phyloP scores from a whole-genome alignment of 768 basidiomycete species.

The Kondoa malvinella region DNA sequence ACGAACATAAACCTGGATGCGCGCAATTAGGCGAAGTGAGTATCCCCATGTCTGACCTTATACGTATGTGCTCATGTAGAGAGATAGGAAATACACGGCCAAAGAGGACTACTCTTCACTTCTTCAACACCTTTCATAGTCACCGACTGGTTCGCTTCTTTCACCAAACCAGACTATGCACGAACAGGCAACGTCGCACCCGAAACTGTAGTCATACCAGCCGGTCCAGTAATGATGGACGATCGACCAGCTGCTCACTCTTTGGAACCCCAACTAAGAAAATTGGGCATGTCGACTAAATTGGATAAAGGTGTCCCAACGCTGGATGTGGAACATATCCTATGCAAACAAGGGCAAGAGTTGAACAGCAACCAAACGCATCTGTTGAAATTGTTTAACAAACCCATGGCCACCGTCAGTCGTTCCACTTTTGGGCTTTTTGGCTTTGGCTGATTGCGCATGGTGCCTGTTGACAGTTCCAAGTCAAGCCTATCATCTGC shows the following conservation, averaged over 20 bases:
- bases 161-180: constrained; percentile 76
- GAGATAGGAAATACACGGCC: constrained; percentile 90
- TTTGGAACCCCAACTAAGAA: constrained; percentile 89
- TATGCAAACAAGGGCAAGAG: constrained; percentile 66
- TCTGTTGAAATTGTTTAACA: constrained; percentile 73
- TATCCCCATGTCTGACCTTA: too few relatives aligned
- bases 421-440: constrained; percentile 25
- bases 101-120: constrained; percentile 84
- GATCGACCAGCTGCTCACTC: constrained; percentile 81
- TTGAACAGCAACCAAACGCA: constrained; percentile 78
- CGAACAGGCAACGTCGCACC: constrained; percentile 66
- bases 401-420: constrained; percentile 71
- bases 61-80: too few relatives aligned
- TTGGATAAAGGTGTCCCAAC: constrained; percentile 79
- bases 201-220: constrained; percentile 56
- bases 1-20: constrained; percentile 64
- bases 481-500: constrained; percentile 9
- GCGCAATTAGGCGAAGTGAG: constrained; percentile 60
- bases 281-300: constrained; percentile 67
- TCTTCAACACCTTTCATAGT: constrained; percentile 78
- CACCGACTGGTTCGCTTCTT: constrained; percentile 81
- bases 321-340: constrained; percentile 45
- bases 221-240: constrained; percentile 59
- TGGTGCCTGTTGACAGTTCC: constrained; percentile 11
- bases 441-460: background rate